phyloP scores from a whole-genome alignment of 257 asterid species.

The Capsicum chinense region DNA sequence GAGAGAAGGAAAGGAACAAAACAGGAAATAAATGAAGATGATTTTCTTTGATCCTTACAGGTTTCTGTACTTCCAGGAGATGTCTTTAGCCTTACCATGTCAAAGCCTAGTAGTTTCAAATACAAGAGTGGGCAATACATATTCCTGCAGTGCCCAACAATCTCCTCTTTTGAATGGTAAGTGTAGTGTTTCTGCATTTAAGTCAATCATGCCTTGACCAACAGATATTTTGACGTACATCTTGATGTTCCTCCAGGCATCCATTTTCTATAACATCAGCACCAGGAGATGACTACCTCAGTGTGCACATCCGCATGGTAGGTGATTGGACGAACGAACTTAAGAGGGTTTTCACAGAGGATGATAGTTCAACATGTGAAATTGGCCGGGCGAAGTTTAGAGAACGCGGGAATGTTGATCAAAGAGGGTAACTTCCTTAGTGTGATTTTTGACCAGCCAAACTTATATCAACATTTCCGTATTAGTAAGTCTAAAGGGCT shows the following conservation, averaged over 20 bases:
- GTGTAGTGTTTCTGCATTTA: conserved; percentile 19
- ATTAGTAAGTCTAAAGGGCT: conserved; percentile 16
- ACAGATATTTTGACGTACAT: conserved; percentile 25
- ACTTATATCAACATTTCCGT: not conserved
- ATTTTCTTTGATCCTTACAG: conserved; percentile 46
- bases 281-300: conserved; percentile 82
- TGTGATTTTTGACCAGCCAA: conserved; percentile 24
- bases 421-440: conserved; percentile 56
- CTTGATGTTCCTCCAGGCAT: conserved; percentile 62
- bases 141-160: conserved; percentile 77
- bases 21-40: conserved; percentile 9
- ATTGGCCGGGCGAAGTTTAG: conserved; percentile 73
- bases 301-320: conserved; percentile 85
- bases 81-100: conserved; percentile 81
- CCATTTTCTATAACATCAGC: conserved; percentile 98
- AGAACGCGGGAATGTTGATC: conserved; percentile 55
- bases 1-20: not conserved
- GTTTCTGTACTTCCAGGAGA: conserved; percentile 95
- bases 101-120: conserved; percentile 85
- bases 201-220: not conserved
- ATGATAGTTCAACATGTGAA: conserved; percentile 50
- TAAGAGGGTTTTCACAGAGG: conserved; percentile 74
- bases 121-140: conserved; percentile 90
- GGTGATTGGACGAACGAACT: conserved; percentile 68
- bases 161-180: conserved; percentile 91